A percentile compares a stretch with the other conserved stretches of the same genome.
These are phyloP conservation scores for Candida glucosophila DNA, from an alignment of 1,139 yeast species.

Conservation along the genomic window DNA sequence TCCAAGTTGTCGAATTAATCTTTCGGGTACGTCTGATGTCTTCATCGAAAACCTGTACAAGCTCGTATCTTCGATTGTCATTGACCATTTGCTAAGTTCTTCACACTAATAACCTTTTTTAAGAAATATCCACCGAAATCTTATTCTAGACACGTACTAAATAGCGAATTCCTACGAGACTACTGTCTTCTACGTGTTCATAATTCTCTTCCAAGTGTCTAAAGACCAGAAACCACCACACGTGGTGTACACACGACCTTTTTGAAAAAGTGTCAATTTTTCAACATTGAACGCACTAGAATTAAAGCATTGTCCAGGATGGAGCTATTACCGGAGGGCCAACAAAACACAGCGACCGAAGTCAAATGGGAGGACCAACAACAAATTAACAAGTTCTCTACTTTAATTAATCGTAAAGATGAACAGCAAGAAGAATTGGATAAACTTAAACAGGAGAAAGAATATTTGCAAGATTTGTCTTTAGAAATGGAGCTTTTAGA, in stretches of 20 bases:
- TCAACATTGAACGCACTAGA: too few relatives aligned
- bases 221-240: too few relatives aligned
- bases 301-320: too few relatives aligned
- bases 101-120: too few relatives aligned
- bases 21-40: slow-evolving; percentile 40
- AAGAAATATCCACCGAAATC: too few relatives aligned
- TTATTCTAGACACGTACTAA: too few relatives aligned
- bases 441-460: slow-evolving; percentile 60
- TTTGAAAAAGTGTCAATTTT: too few relatives aligned
- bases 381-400: slow-evolving; percentile 80
- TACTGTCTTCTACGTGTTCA: too few relatives aligned
- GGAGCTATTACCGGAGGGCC: slow-evolving; percentile 60
- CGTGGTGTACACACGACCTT: too few relatives aligned
- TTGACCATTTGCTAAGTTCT: too few relatives aligned
- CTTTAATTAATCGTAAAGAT: slow-evolving; percentile 65
- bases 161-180: too few relatives aligned
- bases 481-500: slow-evolving; percentile 82
- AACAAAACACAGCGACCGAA: slow-evolving; percentile 55
- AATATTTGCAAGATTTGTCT: slow-evolving; percentile 78
- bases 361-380: slow-evolving; percentile 88
- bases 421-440: slow-evolving; percentile 42
- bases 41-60: slow-evolving; percentile 22
- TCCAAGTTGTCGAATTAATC: slow-evolving; percentile 49
- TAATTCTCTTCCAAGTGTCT: too few relatives aligned
- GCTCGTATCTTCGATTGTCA: slow-evolving; percentile 8